Evolutionary conservation across 2,329 filamentous ascomycete species (phyloP).

Genomic region (Talaromyces sp.): DNA sequence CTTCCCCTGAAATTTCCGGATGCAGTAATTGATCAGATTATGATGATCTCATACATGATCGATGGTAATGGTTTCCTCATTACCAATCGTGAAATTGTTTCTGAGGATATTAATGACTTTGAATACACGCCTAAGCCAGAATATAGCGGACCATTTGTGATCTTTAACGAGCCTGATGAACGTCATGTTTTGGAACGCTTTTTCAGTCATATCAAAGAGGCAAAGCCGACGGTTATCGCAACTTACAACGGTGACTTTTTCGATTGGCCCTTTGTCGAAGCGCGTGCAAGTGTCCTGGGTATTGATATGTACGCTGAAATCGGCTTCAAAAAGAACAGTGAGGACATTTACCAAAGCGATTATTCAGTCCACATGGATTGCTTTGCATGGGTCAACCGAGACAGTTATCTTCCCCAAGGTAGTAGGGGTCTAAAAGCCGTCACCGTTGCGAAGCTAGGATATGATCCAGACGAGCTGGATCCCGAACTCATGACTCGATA

Average conservation of each 20-base stretch:
- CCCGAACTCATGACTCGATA: constrained; percentile 94
- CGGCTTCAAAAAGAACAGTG: constrained; percentile 89
- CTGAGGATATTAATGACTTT: constrained; percentile 94
- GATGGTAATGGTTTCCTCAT: constrained; percentile 97
- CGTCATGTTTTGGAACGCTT: constrained; percentile 84
- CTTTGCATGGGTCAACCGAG: constrained; percentile 97
- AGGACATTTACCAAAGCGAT: constrained; percentile 94
- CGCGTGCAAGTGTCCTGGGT: constrained; percentile 84
- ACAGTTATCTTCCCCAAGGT: constrained; percentile 95
- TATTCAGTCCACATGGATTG: constrained; percentile 99
- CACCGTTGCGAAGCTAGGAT: constrained; percentile 94
- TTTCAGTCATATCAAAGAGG: constrained; percentile 93
- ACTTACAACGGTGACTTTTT: constrained; percentile 99
- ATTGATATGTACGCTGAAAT: constrained; percentile 99
- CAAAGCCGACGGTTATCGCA: constrained; percentile 90
- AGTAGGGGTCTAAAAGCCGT: constrained; percentile 97
- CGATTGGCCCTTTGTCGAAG: constrained; percentile 98
- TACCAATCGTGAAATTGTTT: constrained; percentile 95
- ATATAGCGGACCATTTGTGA: constrained; percentile 91
- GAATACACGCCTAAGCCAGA: constrained; percentile 98
- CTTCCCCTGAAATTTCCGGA: constrained; percentile 95
- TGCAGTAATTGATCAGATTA: constrained; percentile 88
- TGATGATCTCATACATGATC: constrained; percentile 99
- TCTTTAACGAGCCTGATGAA: constrained; percentile 97
- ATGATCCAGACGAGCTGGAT: constrained; percentile 96